Percentiles rank a stretch among this genome's conserved stretches.
Conservation (phyloP, 345 rosid genomes). For the Corchorus olitorius region DNA sequence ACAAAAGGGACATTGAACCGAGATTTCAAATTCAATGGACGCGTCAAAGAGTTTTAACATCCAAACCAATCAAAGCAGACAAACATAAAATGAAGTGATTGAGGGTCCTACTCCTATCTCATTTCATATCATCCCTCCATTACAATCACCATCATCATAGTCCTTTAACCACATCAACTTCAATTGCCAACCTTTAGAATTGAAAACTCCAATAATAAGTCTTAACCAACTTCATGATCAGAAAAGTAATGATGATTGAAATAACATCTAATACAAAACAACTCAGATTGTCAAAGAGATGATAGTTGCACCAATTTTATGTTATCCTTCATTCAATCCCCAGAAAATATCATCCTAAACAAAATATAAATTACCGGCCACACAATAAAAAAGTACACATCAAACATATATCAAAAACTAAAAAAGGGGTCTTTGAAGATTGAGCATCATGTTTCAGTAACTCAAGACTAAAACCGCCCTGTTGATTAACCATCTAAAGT, state of each 20-base stretch:
- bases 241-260: conserved; percentile 6
- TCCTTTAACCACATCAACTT: neutral
- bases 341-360: neutral
- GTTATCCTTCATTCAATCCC: neutral
- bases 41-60: neutral
- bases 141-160: neutral
- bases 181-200: neutral
- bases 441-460: neutral
- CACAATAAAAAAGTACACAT: neutral
- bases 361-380: neutral
- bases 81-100: neutral
- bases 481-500: neutral
- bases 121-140: neutral
- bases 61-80: conserved; percentile 1
- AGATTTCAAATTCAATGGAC: neutral
- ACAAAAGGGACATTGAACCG: neutral
- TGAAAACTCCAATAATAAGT: neutral
- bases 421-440: neutral
- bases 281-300: neutral
- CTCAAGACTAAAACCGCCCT: neutral
- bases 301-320: neutral
- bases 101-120: conserved; percentile 11
- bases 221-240: neutral
- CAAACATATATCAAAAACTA: neutral
- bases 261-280: neutral